Percentiles rank a stretch among this genome's conserved stretches.
Evolutionary conservation across 2,329 filamentous ascomycete genomes (phyloP).

Genomic region (Paramyrothecium sp.): DNA sequence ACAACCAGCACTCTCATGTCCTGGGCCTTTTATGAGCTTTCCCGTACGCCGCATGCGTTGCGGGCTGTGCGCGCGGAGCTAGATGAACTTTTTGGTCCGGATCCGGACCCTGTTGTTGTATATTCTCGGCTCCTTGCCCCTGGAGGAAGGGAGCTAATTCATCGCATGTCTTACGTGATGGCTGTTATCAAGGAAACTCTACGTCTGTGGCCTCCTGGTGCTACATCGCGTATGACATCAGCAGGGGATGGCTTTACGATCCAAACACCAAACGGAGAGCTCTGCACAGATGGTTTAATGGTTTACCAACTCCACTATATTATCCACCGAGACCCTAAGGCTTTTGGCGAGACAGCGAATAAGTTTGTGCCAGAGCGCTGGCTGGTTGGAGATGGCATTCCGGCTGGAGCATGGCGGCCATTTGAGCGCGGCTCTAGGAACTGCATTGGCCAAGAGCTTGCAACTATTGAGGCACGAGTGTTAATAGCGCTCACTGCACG

Average conservation of each 20-base stretch:
- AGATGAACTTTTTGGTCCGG: slow-evolving; percentile 29
- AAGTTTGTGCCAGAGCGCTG: slow-evolving; percentile 40
- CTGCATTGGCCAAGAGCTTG: slow-evolving; percentile 1
- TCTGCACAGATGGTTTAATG: slow-evolving; percentile 29
- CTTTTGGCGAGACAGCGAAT: slow-evolving; percentile 31
- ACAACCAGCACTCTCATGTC: slow-evolving; percentile 35
- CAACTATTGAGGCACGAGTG: neutral
- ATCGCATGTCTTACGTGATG: slow-evolving; percentile 29
- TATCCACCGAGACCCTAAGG: slow-evolving; percentile 30
- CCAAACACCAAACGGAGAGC: slow-evolving; percentile 3
- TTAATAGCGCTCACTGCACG: neutral
- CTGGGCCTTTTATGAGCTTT: slow-evolving; percentile 35
- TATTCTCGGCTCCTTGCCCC: slow-evolving; percentile 4
- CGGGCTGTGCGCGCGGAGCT: slow-evolving; percentile 31
- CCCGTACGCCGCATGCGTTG: slow-evolving; percentile 24
- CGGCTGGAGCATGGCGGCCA: neutral
- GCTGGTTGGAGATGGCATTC: slow-evolving; percentile 9
- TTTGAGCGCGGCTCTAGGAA: neutral
- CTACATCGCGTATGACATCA: slow-evolving; percentile 21
- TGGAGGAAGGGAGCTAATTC: slow-evolving; percentile 26
- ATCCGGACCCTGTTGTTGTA: slow-evolving; percentile 14
- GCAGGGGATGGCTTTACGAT: slow-evolving; percentile 14
- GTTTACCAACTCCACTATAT: slow-evolving; percentile 29
- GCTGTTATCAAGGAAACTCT: slow-evolving; percentile 38
- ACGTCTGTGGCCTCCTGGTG: slow-evolving; percentile 30